Evolutionary conservation across 768 basidiomycete genomes (phyloP).

Genomic region (Boletellus emodensis): DNA sequence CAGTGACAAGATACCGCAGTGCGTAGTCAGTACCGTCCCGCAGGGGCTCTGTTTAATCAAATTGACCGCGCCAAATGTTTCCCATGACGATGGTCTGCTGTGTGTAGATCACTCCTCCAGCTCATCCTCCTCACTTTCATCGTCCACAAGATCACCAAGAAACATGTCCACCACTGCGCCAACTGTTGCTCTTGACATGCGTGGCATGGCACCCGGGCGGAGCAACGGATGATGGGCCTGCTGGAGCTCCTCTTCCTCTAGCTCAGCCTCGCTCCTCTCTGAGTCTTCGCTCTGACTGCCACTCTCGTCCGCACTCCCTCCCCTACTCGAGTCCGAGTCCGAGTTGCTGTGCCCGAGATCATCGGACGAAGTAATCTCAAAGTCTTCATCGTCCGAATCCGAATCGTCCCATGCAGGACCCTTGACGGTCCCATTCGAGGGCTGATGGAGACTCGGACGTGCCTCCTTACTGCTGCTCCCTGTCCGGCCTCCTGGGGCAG

Average conservation of each 20-base stretch:
- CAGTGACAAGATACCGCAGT: neutral
- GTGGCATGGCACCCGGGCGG: conserved; percentile 62
- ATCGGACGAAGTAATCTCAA: conserved; percentile 35
- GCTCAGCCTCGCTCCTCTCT: conserved; percentile 36
- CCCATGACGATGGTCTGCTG: neutral
- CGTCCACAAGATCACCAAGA: conserved; percentile 46
- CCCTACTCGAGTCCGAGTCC: conserved; percentile 28
- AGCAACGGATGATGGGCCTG: conserved; percentile 59
- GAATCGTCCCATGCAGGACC: conserved; percentile 32
- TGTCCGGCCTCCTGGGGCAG: neutral
- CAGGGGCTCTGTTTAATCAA: neutral
- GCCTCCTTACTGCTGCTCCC: conserved; percentile 1
- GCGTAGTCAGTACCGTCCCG: neutral
- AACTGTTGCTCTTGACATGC: conserved; percentile 62
- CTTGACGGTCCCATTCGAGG: conserved; percentile 13
- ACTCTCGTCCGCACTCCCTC: conserved; percentile 29
- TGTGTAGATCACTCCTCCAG: conserved; percentile 38
- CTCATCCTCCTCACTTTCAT: conserved; percentile 41
- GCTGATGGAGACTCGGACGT: conserved; percentile 1
- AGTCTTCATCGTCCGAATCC: conserved; percentile 34
- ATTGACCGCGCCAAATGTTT: neutral
- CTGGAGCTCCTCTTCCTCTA: conserved; percentile 44
- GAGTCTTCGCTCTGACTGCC: conserved; percentile 32
- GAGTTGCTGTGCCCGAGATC: conserved; percentile 41
- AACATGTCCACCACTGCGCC: conserved; percentile 66